Evolutionary conservation across 2,329 filamentous ascomycete genomes (phyloP).

Genomic region (Epichloe sylvatica): DNA sequence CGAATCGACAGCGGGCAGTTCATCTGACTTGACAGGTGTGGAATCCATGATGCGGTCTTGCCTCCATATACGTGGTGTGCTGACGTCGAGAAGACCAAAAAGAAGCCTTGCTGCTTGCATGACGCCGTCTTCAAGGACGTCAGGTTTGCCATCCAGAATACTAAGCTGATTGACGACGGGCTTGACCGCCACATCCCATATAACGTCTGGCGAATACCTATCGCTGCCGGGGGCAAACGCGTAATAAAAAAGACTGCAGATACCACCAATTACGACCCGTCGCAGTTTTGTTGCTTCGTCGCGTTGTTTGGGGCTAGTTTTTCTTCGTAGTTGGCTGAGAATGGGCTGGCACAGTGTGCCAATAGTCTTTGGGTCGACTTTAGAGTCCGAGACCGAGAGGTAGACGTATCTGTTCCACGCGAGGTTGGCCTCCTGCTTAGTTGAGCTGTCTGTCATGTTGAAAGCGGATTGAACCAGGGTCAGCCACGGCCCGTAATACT

Average conservation of each 20-base stretch:
- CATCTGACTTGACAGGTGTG: constrained; percentile 47
- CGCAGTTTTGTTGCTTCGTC: constrained; percentile 38
- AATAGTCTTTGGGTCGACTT: constrained; percentile 29
- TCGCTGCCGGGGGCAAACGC: constrained; percentile 57
- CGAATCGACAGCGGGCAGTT: constrained; percentile 70
- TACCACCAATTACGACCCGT: constrained; percentile 47
- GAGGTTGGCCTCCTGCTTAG: constrained; percentile 62
- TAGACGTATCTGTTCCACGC: constrained; percentile 82
- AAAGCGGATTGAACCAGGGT: constrained; percentile 70
- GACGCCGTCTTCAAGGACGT: constrained; percentile 34
- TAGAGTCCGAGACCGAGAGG: constrained; percentile 50
- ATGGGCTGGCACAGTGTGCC: constrained; percentile 50
- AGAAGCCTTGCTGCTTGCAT: constrained; percentile 55
- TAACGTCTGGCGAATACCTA: constrained; percentile 51
- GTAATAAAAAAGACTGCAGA: constrained; percentile 73
- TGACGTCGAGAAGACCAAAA: constrained; percentile 51
- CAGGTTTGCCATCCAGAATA: constrained; percentile 19
- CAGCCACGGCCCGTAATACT: constrained; percentile 61
- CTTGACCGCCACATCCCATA: constrained; percentile 65
- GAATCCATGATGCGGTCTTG: constrained; percentile 54
- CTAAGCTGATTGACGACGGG: constrained; percentile 48
- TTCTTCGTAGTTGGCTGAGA: constrained; percentile 52
- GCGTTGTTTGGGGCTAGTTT: constrained; percentile 40
- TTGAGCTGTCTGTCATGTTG: constrained; percentile 58
- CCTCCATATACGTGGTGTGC: constrained; percentile 51